These are phyloP conservation scores for Clitopilus hobsonii DNA, from an alignment of 768 basidiomycete genomes.

Conservation along the genomic window DNA sequence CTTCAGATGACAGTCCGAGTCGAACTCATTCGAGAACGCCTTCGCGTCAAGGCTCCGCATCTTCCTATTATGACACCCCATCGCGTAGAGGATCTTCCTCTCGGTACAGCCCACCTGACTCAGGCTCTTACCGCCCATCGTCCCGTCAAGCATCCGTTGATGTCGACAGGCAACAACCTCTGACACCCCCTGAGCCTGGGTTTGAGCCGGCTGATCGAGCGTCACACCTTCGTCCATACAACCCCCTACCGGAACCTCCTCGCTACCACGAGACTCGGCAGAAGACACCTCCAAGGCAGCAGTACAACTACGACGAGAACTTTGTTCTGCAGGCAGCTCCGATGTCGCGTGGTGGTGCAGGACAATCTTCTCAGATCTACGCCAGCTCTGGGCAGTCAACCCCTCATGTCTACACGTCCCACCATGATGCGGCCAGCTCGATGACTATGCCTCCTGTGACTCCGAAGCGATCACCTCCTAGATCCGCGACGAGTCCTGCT, in stretches of 20 bases:
- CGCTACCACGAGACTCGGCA: not conserved
- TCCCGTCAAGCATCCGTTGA: not conserved
- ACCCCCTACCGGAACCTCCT: not conserved
- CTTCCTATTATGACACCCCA: not conserved
- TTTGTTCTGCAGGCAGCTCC: not conserved
- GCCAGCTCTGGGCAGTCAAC: not conserved
- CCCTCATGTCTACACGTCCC: constrained; percentile 5
- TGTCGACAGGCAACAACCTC: not conserved
- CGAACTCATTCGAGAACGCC: not conserved
- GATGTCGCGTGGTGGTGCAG: not conserved
- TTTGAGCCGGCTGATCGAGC: not conserved
- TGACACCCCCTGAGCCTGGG: not conserved
- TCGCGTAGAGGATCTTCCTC: not conserved
- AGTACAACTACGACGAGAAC: not conserved
- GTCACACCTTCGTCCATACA: not conserved
- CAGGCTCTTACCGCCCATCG: not conserved
- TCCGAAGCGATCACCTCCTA: not conserved
- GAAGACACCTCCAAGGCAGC: not conserved
- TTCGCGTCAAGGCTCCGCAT: not conserved
- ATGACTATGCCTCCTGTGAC: not conserved
- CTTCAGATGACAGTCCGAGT: not conserved
- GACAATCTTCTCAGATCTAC: not conserved
- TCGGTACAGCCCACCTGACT: not conserved
- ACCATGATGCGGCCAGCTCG: not conserved
- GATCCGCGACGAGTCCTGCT: constrained; percentile 6